Base-by-base conservation (phyloP, 1,284 basidiomycete species). In the Flammula alnicola region DNA sequence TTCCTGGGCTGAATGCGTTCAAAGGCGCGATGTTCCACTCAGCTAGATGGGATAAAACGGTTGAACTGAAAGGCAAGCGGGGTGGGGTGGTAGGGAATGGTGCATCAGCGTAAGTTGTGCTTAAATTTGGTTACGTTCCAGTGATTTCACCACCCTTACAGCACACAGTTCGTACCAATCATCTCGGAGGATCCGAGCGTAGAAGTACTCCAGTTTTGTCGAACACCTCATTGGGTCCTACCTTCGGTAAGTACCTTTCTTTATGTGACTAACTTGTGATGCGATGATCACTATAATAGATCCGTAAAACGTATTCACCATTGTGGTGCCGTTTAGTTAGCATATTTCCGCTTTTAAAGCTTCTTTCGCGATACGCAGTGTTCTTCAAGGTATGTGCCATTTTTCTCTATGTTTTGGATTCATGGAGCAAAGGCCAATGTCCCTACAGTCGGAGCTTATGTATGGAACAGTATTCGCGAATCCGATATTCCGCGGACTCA, bases 81-180 rank as follows among this genome's bases (percentile, higher is more conserved):
- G 72, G 80, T 1, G 78, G 71, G 3, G 72, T 82, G 9, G 67
- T 82, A 45, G 80, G 81, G 8, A 81, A 78, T 53, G 81, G 78
- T 1, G 73, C 77, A 14, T 78, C 77, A 31, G 75, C 72, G 63
- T 80, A 69, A 39, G 79, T 77, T 12, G 4, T 6, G 3, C 2
- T 30, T 0, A 8, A 6, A 8, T 29, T 9, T 12, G 10, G 20
- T 27, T 23, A 7, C 32, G 25, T 33, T 19, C 23, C 37, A 20
- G 25, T 20, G 19, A 32, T 40, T 7, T 20, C 12, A 5, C 14
- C 6, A 20, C 11, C 25, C n/a, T 33, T n/a, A 19, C 49, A 79
- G 78, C 0, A 63, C 72, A 2, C 78, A 80, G 46, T 69, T 79
- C 33, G 56, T 79, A 4, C 77, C 78, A 1, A 53, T 63, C 4